phyloP scores from a whole-genome alignment of 371 early-diverging fungal genomes.

The Enterocytospora artemiae region DNA sequence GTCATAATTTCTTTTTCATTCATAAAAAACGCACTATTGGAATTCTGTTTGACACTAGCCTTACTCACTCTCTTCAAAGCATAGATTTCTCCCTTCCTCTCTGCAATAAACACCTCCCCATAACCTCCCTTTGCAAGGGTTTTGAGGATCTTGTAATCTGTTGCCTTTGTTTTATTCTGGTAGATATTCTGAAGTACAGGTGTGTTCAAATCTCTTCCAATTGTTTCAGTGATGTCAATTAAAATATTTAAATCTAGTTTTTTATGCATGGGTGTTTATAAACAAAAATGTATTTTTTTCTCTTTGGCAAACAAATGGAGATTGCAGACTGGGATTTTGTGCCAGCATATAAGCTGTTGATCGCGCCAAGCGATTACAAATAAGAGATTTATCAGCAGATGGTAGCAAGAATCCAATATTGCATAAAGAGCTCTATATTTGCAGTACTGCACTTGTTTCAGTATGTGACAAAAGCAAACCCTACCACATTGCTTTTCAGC shows the following conservation, averaged over 20 bases:
- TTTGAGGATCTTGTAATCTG: slow-evolving; percentile 71
- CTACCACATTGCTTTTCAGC: no score
- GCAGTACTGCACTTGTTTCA: no score
- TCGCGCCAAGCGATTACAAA: no score
- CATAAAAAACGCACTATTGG: slow-evolving; percentile 54
- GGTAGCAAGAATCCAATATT: no score
- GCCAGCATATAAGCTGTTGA: no score
- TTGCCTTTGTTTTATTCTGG: slow-evolving; percentile 34
- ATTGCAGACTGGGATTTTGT: no score
- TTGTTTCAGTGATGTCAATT: slow-evolving; percentile 19
- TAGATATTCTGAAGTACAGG: not conserved
- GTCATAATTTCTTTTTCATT: slow-evolving; percentile 58
- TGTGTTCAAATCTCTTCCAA: not conserved
- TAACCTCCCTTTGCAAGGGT: slow-evolving; percentile 77
- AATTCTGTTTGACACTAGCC: slow-evolving; percentile 66
- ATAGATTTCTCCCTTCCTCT: slow-evolving; percentile 65
- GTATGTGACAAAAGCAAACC: no score
- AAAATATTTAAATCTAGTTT: slow-evolving; percentile 21
- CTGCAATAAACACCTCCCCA: slow-evolving; percentile 65
- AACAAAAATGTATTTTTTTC: not conserved
- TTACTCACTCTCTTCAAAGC: slow-evolving; percentile 88
- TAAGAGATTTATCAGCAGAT: no score
- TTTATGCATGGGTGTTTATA: slow-evolving; percentile 6
- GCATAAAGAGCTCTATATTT: no score
- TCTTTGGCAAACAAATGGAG: no score